Conservation (phyloP, 441 rosid species). For the Adansonia gregorii region DNA sequence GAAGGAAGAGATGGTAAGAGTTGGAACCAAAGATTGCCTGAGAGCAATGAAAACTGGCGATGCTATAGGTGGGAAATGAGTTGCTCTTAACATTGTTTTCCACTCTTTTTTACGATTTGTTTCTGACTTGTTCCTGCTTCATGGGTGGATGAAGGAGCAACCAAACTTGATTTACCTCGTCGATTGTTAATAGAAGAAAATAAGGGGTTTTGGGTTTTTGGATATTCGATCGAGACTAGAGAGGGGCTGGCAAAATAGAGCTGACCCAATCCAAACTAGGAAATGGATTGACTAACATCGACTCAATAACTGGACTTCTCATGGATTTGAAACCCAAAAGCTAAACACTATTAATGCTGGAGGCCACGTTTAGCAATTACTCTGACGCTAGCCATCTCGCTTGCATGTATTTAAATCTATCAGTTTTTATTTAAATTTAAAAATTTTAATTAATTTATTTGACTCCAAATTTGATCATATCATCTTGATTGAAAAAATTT, state of each 20-base stretch:
- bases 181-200: neutral
- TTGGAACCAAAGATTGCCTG: slow-evolving; percentile 43
- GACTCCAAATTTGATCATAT: no score
- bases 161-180: neutral
- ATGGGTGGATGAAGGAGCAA: neutral
- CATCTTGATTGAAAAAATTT: no score
- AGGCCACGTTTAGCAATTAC: no score
- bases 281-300: neutral
- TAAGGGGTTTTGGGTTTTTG: neutral
- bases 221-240: neutral
- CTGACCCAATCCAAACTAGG: neutral
- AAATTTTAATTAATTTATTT: no score
- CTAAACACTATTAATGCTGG: neutral
- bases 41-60: slow-evolving; percentile 44
- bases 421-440: no score
- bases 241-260: no score
- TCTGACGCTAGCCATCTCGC: no score
- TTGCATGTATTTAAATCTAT: no score
- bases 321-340: neutral
- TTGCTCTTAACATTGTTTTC: slow-evolving; percentile 49
- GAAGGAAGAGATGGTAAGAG: slow-evolving; percentile 36
- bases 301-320: neutral
- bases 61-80: slow-evolving; percentile 41
- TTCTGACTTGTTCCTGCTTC: neutral
- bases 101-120: neutral